Evolutionary conservation across 225 moss, liverwort and hornwort species (phyloP).

Genomic region (Bryum argenteum): DNA sequence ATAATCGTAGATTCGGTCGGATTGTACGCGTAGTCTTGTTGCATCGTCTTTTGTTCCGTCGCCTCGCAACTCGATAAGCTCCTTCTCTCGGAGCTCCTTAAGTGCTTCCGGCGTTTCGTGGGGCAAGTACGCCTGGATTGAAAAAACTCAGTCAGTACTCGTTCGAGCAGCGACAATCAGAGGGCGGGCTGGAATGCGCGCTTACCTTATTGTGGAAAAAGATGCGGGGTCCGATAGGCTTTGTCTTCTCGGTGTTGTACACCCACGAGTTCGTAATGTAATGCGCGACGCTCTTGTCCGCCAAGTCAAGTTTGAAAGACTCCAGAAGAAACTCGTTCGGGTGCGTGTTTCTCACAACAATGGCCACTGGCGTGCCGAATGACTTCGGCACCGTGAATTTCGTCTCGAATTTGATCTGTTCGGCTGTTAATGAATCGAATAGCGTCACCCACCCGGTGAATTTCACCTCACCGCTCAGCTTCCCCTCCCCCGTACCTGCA

Average conservation of each 20-base stretch:
- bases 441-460: conserved; percentile 38
- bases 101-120: conserved; percentile 59
- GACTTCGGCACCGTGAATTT: conserved; percentile 46
- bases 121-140: conserved; percentile 58
- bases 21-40: conserved; percentile 31
- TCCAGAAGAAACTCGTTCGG: conserved; percentile 61
- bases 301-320: conserved; percentile 38
- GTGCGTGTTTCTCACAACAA: conserved; percentile 54
- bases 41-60: conserved; percentile 54
- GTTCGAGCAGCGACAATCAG: neutral
- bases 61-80: conserved; percentile 52
- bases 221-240: conserved; percentile 45
- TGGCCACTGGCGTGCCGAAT: conserved; percentile 64
- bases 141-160: neutral
- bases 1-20: conserved; percentile 78
- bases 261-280: conserved; percentile 71
- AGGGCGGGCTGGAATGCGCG: neutral
- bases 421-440: conserved; percentile 38
- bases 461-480: conserved; percentile 23
- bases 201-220: conserved; percentile 74
- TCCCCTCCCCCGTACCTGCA: conserved; percentile 37
- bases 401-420: conserved; percentile 43
- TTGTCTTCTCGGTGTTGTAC: conserved; percentile 46
- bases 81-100: conserved; percentile 46
- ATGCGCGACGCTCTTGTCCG: conserved; percentile 36